Percentiles rank a stretch among this genome's conserved stretches.
Conservation (phyloP, 352 stramenopile species). For the Globisporangium alternatum region DNA sequence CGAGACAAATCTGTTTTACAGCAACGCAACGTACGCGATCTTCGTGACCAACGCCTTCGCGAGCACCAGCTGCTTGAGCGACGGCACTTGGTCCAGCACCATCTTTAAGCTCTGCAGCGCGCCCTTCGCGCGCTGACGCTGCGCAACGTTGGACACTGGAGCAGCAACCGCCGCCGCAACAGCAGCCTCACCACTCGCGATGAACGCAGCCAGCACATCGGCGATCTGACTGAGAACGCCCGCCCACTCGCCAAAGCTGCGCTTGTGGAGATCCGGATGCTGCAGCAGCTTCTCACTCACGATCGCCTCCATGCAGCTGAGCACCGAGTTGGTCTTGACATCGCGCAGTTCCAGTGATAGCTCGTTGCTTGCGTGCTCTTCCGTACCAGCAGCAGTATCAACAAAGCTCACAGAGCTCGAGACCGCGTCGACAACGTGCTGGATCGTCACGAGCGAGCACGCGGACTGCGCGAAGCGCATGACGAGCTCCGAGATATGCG, state of each 20-base stretch:
- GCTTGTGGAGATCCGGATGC: constrained; percentile 52
- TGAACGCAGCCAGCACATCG: constrained; percentile 24
- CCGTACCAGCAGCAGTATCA: background rate
- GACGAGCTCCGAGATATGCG: constrained; percentile 26
- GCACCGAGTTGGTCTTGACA: constrained; percentile 7
- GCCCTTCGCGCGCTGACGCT: constrained; percentile 6
- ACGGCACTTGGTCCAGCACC: constrained; percentile 37
- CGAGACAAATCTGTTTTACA: constrained; percentile 21
- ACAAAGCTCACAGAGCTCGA: background rate
- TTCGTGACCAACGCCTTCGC: constrained; percentile 6
- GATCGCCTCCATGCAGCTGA: constrained; percentile 37
- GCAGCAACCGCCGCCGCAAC: background rate
- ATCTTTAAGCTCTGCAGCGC: constrained; percentile 20
- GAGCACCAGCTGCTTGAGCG: constrained; percentile 46
- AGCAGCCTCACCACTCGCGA: background rate
- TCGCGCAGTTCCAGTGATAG: background rate
- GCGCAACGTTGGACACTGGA: constrained; percentile 9
- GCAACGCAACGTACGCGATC: constrained; percentile 21
- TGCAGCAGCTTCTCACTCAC: constrained; percentile 35
- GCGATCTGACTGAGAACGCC: constrained; percentile 31
- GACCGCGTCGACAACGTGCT: constrained; percentile 24
- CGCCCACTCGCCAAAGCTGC: constrained; percentile 47
- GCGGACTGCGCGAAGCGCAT: constrained; percentile 27
- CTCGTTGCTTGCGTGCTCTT: background rate
- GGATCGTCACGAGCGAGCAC: constrained; percentile 40